Conservation (phyloP, 2,329 filamentous ascomycete species). For the Monosporascus sp. region DNA sequence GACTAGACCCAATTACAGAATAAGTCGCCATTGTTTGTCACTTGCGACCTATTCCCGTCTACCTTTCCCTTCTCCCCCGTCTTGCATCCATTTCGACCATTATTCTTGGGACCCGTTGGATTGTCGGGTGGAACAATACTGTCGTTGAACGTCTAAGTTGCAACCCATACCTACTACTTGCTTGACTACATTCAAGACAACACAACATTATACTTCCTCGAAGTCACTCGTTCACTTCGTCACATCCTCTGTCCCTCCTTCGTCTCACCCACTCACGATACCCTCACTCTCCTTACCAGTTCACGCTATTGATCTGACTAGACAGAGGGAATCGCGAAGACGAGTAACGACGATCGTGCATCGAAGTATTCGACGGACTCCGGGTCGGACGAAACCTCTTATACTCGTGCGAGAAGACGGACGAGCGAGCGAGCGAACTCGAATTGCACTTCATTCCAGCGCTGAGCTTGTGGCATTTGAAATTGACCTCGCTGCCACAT, state of each 20-base stretch:
- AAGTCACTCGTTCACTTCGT: background rate
- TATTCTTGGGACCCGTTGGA: background rate
- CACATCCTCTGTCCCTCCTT: background rate
- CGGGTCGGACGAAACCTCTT: conserved; percentile 7
- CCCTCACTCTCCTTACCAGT: conserved; percentile 7
- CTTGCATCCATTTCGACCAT: background rate
- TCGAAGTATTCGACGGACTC: background rate
- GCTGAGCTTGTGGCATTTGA: conserved; percentile 10
- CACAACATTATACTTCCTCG: background rate
- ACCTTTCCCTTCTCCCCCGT: background rate
- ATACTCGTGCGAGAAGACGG: conserved; percentile 1
- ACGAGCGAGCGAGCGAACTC: background rate
- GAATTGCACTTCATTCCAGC: conserved; percentile 12
- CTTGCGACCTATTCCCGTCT: background rate
- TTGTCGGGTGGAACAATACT: background rate
- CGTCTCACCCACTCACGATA: background rate
- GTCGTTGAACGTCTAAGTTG: background rate
- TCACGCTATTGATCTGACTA: conserved; percentile 21
- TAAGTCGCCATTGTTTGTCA: background rate
- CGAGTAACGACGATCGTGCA: conserved; percentile 4
- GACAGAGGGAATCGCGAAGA: conserved; percentile 7
- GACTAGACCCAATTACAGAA: background rate
- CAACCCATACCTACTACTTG: background rate
- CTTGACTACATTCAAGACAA: background rate
- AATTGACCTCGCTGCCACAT: conserved; percentile 14